Base-by-base conservation (phyloP, 2,329 filamentous ascomycete species). In the Aquanectria penicillioides region DNA sequence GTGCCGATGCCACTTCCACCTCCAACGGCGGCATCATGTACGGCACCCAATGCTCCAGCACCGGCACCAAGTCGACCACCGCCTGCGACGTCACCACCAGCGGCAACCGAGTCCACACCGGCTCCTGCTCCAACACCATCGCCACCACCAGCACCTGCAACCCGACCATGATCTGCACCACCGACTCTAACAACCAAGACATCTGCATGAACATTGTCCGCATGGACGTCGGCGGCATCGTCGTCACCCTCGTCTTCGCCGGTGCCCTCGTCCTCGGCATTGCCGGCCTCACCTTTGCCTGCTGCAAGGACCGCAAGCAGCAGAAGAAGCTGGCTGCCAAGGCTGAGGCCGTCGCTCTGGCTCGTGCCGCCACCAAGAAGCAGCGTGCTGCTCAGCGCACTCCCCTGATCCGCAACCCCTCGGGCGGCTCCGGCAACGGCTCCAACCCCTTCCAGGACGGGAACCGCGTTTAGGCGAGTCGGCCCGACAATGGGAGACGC, bases 321-420 rank as follows among this genome's bases (percentile, higher is more conserved):
- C 77, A 83, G 67, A 78, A 77, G 70, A 74, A 75, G 41, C 71
- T 78, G 28, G 73, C 72, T 51, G 79, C 78, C 57, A 78, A 79
- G 63, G 77, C 78, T 57, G 83, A 86, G 73, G 81, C 81, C 38
- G 78, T 78, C n/a, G 78, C 78, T 22, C 79, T 82, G 47, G 81
- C 80, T 44, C 80, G 80, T 71, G 80, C 80, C 67, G 77, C 80
- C 46, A 78, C 75, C 59, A 79, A 76, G 73, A 79, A 79, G 73
- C 72, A 77, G 68, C 73, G 75, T 44, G 71, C 72, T 44, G 70
- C 69, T 25, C 71, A 72, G 62, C 70, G 74, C 38, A 69, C 74
- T 20, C 77, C 77, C 12, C 71, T 80, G 31, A 78, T 79, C 71
- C 66, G 69, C 56, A 70, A 75, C 49, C 54, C 61, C 37, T 70